Evolutionary conservation across 352 stramenopile genomes (phyloP).

Genomic region (Blastocystis sp.): DNA sequence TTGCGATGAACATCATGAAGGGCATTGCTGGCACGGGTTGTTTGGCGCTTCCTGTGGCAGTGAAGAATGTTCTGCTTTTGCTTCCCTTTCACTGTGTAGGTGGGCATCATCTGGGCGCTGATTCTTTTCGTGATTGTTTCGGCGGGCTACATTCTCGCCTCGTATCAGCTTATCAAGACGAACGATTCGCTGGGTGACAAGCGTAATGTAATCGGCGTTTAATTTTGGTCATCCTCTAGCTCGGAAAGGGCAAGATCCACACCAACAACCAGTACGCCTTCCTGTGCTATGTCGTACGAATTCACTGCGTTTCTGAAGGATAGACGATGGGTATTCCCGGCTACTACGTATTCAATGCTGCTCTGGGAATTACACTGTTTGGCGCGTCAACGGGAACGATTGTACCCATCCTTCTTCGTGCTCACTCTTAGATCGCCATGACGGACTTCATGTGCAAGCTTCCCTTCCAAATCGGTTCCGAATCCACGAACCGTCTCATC

Average conservation of each 20-base stretch:
- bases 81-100: background rate
- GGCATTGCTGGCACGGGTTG: constrained; percentile 54
- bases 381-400: constrained; percentile 58
- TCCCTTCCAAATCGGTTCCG: background rate
- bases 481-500: background rate
- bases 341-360: constrained; percentile 55
- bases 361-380: constrained; percentile 31
- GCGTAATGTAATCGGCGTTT: background rate
- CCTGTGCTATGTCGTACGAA: constrained; percentile 45
- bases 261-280: constrained; percentile 65
- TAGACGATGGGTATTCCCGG: constrained; percentile 51
- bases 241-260: constrained; percentile 14
- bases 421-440: constrained; percentile 34
- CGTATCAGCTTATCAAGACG: constrained; percentile 24
- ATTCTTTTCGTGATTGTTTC: constrained; percentile 47
- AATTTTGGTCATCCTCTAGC: background rate
- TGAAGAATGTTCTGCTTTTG: constrained; percentile 29
- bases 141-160: constrained; percentile 37
- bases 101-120: constrained; percentile 34
- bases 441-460: constrained; percentile 63
- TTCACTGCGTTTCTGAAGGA: background rate
- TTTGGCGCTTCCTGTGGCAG: constrained; percentile 50
- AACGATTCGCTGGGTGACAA: constrained; percentile 8
- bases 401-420: background rate
- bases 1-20: constrained; percentile 68